Evolutionary conservation across 2,329 filamentous ascomycete species (phyloP).

Genomic region (Fusarium newnesense): DNA sequence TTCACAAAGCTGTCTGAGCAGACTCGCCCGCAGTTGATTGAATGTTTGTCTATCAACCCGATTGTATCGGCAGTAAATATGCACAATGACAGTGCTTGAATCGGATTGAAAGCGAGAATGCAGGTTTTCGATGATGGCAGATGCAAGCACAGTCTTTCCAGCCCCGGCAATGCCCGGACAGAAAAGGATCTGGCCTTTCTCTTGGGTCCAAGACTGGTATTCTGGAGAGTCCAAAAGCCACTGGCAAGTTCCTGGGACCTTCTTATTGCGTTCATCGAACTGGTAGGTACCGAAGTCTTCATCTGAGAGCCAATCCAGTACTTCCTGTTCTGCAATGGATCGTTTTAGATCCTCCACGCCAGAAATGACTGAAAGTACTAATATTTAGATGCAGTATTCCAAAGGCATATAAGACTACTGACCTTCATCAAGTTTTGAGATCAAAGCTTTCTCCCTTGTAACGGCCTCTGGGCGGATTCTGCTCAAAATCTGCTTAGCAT

Average conservation of each 20-base stretch:
- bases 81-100: fast-evolving
- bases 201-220: background rate
- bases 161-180: fast-evolving
- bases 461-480: fast-evolving
- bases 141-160: fast-evolving
- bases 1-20: background rate
- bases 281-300: fast-evolving
- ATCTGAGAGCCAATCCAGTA: fast-evolving
- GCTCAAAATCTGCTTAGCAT: fast-evolving
- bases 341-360: fast-evolving
- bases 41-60: fast-evolving
- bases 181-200: background rate
- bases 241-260: fast-evolving
- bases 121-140: background rate
- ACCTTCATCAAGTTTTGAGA: fast-evolving
- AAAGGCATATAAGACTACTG: fast-evolving
- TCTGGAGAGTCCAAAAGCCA: background rate
- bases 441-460: fast-evolving
- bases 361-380: background rate
- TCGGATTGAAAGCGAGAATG: background rate
- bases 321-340: background rate
- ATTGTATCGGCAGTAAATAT: background rate
- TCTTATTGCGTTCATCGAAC: background rate
- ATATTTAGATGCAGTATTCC: fast-evolving
- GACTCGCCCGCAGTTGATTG: fast-evolving